Conservation (phyloP, 73 alveolate genomes). For the Urostyla sp. region DNA sequence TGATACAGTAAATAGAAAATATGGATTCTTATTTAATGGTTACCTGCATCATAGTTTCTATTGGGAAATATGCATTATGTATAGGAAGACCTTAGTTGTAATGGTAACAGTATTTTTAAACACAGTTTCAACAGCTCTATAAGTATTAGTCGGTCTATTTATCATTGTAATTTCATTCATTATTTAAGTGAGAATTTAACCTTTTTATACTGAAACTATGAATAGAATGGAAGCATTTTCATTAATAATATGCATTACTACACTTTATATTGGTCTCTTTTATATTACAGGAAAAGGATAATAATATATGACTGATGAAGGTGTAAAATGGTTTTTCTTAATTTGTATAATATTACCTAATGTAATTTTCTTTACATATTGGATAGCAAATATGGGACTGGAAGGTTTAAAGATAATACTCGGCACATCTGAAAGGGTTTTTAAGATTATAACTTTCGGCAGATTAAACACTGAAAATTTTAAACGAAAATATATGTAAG, state of each 20-base stretch:
- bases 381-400: slow-evolving; percentile 32
- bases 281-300: slow-evolving; percentile 42
- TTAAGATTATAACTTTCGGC: background rate
- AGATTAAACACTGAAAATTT: background rate
- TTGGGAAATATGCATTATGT: slow-evolving; percentile 69
- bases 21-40: slow-evolving; percentile 60
- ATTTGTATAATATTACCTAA: slow-evolving; percentile 26
- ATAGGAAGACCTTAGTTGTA: slow-evolving; percentile 54
- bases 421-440: background rate
- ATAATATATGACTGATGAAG: background rate
- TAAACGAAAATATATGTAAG: background rate
- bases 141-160: slow-evolving; percentile 48
- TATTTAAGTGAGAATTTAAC: background rate
- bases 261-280: slow-evolving; percentile 55
- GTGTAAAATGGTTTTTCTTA: slow-evolving; percentile 44
- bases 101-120: slow-evolving; percentile 46
- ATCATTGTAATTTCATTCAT: background rate
- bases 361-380: slow-evolving; percentile 27
- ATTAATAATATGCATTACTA: background rate
- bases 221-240: background rate
- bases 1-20: slow-evolving; percentile 1
- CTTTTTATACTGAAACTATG: background rate
- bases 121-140: slow-evolving; percentile 36
- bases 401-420: background rate
- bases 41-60: slow-evolving; percentile 17